These are phyloP conservation scores for Flaveria brownii DNA, from an alignment of 129 eudicot species.

Conservation along the genomic window DNA sequence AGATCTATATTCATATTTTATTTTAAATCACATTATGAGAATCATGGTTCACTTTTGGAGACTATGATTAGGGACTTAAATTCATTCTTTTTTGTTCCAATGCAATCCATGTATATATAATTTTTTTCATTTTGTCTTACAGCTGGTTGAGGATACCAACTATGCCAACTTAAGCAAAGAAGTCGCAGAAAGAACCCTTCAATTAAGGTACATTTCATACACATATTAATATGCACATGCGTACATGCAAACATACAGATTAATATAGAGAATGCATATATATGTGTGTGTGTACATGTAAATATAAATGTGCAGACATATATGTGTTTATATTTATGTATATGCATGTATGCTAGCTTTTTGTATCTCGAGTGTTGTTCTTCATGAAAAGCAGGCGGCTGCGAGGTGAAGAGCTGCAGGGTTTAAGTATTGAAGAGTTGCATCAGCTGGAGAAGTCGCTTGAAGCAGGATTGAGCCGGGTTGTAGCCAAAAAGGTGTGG, in stretches of 20 bases:
- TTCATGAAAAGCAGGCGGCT: conserved; percentile 54
- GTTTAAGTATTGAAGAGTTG: conserved; percentile 72
- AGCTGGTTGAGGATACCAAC: conserved; percentile 84
- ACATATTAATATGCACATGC: background rate
- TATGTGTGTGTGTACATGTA: background rate
- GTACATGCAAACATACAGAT: background rate
- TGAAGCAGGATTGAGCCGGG: conserved; percentile 76
- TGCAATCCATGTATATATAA: conserved; percentile 17
- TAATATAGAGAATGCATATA: background rate
- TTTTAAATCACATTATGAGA: background rate
- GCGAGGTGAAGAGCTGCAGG: conserved; percentile 98
- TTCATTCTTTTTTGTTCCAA: background rate
- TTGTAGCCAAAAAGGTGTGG: conserved; percentile 72
- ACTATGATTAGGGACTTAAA: background rate
- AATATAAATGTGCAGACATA: background rate
- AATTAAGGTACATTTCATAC: conserved; percentile 55
- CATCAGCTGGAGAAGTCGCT: conserved; percentile 75
- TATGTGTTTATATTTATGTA: background rate
- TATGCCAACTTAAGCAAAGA: conserved; percentile 74
- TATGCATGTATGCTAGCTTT: background rate
- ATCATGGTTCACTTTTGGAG: background rate
- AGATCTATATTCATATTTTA: background rate
- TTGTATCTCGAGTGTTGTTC: background rate
- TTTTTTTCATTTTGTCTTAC: conserved; percentile 28
- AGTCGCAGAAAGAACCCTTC: conserved; percentile 76